A percentile compares a stretch with the other conserved stretches of the same genome.
phyloP scores from a whole-genome alignment of 148 eudicot species.

The Arbutus unedo region DNA sequence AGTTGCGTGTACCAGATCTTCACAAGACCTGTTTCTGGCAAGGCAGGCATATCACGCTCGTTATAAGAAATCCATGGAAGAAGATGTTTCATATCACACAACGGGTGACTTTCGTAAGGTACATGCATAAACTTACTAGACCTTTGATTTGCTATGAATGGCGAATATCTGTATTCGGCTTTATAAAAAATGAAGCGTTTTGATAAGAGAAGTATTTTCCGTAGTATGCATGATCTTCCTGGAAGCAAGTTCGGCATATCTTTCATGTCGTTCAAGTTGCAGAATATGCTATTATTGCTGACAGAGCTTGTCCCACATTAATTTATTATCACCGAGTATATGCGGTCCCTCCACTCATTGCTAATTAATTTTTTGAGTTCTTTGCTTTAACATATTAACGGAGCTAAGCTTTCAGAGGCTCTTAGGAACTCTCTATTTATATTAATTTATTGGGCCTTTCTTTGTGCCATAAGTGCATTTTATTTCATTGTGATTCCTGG shows the following conservation, averaged over 20 bases:
- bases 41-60: slow-evolving; percentile 68
- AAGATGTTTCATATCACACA: slow-evolving; percentile 79
- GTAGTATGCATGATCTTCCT: not conserved
- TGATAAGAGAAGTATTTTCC: not conserved
- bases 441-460: too few relatives aligned
- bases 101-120: slow-evolving; percentile 87
- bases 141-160: not conserved
- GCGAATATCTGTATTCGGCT: not conserved
- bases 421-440: too few relatives aligned
- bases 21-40: slow-evolving; percentile 54
- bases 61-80: slow-evolving; percentile 77
- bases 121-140: not conserved
- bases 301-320: too few relatives aligned
- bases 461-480: too few relatives aligned
- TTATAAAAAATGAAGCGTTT: not conserved
- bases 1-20: slow-evolving; percentile 71
- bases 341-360: too few relatives aligned
- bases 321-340: too few relatives aligned
- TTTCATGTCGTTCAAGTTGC: not conserved
- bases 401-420: too few relatives aligned
- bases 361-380: too few relatives aligned
- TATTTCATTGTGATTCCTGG: too few relatives aligned
- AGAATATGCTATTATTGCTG: not conserved
- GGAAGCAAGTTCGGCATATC: not conserved
- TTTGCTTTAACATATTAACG: too few relatives aligned